phyloP scores from a whole-genome alignment of 2,329 filamentous ascomycete genomes.

The Septoria petroselini region DNA sequence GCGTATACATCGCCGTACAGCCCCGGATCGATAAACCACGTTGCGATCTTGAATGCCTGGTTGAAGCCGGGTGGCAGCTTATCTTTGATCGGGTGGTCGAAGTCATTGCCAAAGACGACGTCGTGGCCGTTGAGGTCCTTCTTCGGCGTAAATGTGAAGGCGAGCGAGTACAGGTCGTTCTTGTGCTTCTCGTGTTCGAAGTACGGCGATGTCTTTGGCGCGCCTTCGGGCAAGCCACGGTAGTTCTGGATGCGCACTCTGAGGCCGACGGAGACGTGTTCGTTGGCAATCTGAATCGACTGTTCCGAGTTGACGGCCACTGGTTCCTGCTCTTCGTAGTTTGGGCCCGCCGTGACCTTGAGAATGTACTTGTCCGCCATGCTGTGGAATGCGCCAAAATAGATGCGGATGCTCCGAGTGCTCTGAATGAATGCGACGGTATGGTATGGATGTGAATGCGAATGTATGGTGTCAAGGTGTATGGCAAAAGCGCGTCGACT shows the following conservation, averaged over 20 bases:
- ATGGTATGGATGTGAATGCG: too few relatives aligned
- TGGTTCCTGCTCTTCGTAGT: slow-evolving; percentile 69
- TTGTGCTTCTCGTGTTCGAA: slow-evolving; percentile 69
- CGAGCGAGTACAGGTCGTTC: slow-evolving; percentile 80
- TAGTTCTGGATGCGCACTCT: slow-evolving; percentile 71
- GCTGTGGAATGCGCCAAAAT: not conserved
- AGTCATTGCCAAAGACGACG: slow-evolving; percentile 92
- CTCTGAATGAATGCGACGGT: too few relatives aligned
- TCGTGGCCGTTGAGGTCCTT: slow-evolving; percentile 63
- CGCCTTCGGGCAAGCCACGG: slow-evolving; percentile 65
- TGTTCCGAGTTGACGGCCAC: slow-evolving; percentile 72
- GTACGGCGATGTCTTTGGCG: slow-evolving; percentile 70
- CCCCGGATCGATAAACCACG: slow-evolving; percentile 87
- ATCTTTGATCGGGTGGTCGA: slow-evolving; percentile 84
- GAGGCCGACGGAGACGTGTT: slow-evolving; percentile 64
- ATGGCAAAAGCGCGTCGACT: too few relatives aligned
- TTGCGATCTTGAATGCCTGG: slow-evolving; percentile 78
- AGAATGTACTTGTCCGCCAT: slow-evolving; percentile 73
- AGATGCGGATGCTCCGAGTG: too few relatives aligned
- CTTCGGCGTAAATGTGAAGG: slow-evolving; percentile 74
- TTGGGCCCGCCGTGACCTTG: slow-evolving; percentile 74
- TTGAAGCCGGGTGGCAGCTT: slow-evolving; percentile 81
- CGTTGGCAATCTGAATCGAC: slow-evolving; percentile 60
- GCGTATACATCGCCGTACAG: slow-evolving; percentile 87
- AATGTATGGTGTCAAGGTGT: too few relatives aligned